Conservation (phyloP, 805 yeast species). For the Vanderwaltozyma polyspora region DNA sequence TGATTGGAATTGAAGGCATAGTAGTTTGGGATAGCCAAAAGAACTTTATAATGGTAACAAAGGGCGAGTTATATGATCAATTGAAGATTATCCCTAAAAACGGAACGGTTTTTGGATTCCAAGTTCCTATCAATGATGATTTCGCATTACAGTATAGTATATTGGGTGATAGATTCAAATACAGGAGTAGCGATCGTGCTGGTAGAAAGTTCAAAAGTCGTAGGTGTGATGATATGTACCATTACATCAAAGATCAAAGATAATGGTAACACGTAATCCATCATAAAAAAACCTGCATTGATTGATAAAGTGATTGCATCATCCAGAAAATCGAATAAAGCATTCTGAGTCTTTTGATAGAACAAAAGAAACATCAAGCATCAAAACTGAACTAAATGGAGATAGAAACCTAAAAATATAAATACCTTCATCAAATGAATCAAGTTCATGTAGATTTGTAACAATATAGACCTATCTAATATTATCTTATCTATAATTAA, state of each 20-base stretch:
- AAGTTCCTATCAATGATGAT: conserved; percentile 30
- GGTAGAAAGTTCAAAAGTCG: conserved; percentile 78
- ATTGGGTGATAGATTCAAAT: conserved; percentile 68
- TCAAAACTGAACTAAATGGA: too few species aligned
- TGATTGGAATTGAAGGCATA: conserved; percentile 59
- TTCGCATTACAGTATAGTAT: conserved; percentile 47
- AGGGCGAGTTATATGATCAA: conserved; percentile 43
- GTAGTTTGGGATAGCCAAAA: conserved; percentile 78
- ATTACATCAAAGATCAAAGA: conserved; percentile 14
- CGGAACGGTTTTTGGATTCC: conserved; percentile 52
- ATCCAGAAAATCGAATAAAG: too few species aligned
- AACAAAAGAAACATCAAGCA: too few species aligned
- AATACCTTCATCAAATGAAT: too few species aligned
- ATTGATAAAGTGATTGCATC: too few species aligned
- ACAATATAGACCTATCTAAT: too few species aligned
- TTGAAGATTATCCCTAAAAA: conserved; percentile 55
- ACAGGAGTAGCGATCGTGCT: conserved; percentile 69
- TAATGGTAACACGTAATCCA: too few species aligned
- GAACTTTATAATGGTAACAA: conserved; percentile 45
- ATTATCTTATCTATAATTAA: too few species aligned
- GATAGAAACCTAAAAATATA: too few species aligned
- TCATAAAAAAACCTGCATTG: background rate
- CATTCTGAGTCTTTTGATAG: too few species aligned
- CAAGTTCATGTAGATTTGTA: too few species aligned
- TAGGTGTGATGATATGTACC: conserved; percentile 48